phyloP scores from a whole-genome alignment of 2,329 filamentous ascomycete species.

The Tolypocladium cylindrosporum region DNA sequence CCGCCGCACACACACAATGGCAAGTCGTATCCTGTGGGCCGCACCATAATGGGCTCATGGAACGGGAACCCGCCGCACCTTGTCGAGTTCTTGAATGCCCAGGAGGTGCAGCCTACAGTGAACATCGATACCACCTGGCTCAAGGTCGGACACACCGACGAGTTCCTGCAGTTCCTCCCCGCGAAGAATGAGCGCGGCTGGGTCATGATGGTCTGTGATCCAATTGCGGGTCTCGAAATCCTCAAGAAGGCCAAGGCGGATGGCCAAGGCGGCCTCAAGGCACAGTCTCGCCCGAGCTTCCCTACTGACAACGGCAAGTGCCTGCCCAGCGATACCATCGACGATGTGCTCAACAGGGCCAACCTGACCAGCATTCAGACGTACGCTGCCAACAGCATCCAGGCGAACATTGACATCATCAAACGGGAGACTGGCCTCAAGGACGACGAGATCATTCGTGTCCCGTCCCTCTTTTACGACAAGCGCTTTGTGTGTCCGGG shows the following conservation, averaged over 20 bases:
- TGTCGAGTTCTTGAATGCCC: conserved; percentile 16
- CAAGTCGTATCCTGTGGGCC: conserved; percentile 10
- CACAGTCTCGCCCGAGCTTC: background rate
- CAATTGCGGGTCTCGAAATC: conserved; percentile 12
- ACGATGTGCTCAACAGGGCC: background rate
- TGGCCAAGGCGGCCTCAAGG: conserved; percentile 12
- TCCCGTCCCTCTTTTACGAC: conserved; percentile 11
- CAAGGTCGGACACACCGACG: conserved; percentile 14
- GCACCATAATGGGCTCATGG: conserved; percentile 10
- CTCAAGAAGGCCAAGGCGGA: conserved; percentile 9
- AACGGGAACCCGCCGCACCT: conserved; percentile 8
- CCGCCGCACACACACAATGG: conserved; percentile 17
- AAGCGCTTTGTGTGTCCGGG: background rate
- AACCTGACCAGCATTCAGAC: background rate
- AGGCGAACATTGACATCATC: conserved; percentile 10
- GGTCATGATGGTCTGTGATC: conserved; percentile 13
- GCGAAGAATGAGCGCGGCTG: conserved; percentile 13
- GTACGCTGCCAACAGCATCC: conserved; percentile 6
- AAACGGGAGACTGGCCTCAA: conserved; percentile 12
- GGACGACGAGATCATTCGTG: conserved; percentile 10
- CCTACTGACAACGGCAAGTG: background rate
- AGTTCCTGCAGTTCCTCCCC: conserved; percentile 18
- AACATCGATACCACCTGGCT: conserved; percentile 18
- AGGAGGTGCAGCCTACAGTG: conserved; percentile 23
- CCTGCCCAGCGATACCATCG: background rate